These are phyloP conservation scores for Ampelocalamus luodianensis DNA, from an alignment of 176 grass and related monocot genomes.

Conservation along the genomic window DNA sequence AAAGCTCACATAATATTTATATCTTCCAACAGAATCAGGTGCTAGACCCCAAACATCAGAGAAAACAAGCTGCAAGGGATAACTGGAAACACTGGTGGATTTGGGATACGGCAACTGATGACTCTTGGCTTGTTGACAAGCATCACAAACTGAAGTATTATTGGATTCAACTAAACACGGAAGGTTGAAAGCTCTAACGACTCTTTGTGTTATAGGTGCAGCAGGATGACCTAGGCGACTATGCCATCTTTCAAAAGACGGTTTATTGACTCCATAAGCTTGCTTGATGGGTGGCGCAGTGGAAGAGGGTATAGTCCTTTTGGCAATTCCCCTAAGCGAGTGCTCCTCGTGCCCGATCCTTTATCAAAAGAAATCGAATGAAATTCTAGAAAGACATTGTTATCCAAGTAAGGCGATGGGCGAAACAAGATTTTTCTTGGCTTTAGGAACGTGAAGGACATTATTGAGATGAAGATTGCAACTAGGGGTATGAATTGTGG, in stretches of 20 bases:
- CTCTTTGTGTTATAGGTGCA: not conserved
- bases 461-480: not conserved
- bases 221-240: not conserved
- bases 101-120: not conserved
- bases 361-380: not conserved
- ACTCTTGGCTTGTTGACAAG: no score
- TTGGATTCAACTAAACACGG: not conserved
- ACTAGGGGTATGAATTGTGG: not conserved
- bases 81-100: not conserved
- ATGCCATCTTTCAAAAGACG: not conserved
- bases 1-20: no score
- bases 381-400: no score
- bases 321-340: not conserved
- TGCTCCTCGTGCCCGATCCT: not conserved
- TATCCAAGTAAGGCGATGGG: no score
- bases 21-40: no score
- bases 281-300: not conserved
- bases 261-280: not conserved
- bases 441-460: not conserved
- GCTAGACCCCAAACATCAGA: no score
- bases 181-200: not conserved
- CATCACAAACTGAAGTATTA: not conserved
- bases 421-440: no score
- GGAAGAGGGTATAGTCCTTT: not conserved
- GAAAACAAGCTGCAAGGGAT: not conserved